Conservation (phyloP, 345 rosid genomes). For the Lumnitzera racemosa region DNA sequence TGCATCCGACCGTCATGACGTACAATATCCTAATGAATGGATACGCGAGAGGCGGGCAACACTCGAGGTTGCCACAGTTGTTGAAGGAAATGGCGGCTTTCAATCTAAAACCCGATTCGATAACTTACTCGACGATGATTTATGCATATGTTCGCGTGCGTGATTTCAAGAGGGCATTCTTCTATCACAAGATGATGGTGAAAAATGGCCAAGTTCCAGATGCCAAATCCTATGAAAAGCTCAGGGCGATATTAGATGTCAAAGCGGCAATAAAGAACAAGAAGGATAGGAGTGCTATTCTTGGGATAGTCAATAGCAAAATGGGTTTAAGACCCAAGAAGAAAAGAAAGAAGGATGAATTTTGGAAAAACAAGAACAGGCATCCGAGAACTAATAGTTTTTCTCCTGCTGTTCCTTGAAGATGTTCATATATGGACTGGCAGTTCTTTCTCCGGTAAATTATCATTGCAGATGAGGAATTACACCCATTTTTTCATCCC, state of each 20-base stretch:
- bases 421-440: too few relatives aligned
- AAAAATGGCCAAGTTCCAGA: slow-evolving; percentile 75
- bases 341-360: slow-evolving; percentile 80
- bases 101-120: slow-evolving; percentile 67
- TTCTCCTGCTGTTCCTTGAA: too few relatives aligned
- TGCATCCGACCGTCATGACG: slow-evolving; percentile 76
- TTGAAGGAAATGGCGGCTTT: slow-evolving; percentile 71
- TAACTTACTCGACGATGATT: slow-evolving; percentile 82
- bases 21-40: slow-evolving; percentile 96
- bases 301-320: slow-evolving; percentile 71
- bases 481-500: too few relatives aligned
- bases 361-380: slow-evolving; percentile 72
- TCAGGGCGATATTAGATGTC: slow-evolving; percentile 60
- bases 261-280: slow-evolving; percentile 64
- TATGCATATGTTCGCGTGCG: slow-evolving; percentile 76
- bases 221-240: slow-evolving; percentile 65
- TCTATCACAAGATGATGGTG: slow-evolving; percentile 86
- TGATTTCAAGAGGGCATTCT: slow-evolving; percentile 86
- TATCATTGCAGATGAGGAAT: too few relatives aligned
- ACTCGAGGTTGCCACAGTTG: slow-evolving; percentile 68
- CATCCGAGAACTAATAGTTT: slow-evolving; percentile 10
- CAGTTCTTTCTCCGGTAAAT: too few relatives aligned
- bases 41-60: slow-evolving; percentile 79
- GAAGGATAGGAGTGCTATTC: slow-evolving; percentile 67
- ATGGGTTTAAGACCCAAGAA: slow-evolving; percentile 52